Base-by-base conservation (phyloP, 1,139 yeast species). In the Meyerozyma guilliermondii region DNA sequence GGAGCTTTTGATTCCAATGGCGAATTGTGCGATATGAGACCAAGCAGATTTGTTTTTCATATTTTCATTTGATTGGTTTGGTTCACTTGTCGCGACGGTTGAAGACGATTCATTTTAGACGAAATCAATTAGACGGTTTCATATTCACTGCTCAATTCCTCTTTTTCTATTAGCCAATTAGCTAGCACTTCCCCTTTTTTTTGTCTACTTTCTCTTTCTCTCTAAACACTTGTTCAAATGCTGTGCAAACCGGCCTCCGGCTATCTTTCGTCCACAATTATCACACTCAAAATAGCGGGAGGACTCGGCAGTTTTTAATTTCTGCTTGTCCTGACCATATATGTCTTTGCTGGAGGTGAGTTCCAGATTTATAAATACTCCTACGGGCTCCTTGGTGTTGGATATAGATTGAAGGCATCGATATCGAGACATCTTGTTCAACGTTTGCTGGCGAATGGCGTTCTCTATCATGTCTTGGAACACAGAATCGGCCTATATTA, bases 231-330 rank as follows among this genome's bases (percentile, higher is more conserved):
- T 80, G 57, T 88, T 94, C 38, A 91, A 74, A 62, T 92, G 98
- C 41, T 87, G 91, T 3, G 98, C 97, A 68, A 87, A 89, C 46
- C 98, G 70, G 31, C 87, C 83, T 0, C 96, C 96, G 0, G 96
- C 92, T 13, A 92, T 84, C 55, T 84, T 87, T 43, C 98, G 71
- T 7, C 80, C 81, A 62, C 98, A 92, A 51, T 85, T 84, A 13
- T 77, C 74, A 63, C 98, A 92, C 45, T 68, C 76, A 56, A 88
- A 87, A 60, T 89, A 89, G 45, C 68, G 54, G 9, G 70, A 66
- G 3, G 68, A 55, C 43, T 72, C 78, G 11, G 60, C 53, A 7
- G 62, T 54, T 51, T 71, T 71, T 45, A 71, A 53, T 53, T 70
- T 71, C 29, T 50, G 51, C 50, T 65, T 68, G 42, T 71, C 76